Evolutionary conservation across 2,329 filamentous ascomycete genomes (phyloP).

Genomic region (Fusarium pseudonygamai): DNA sequence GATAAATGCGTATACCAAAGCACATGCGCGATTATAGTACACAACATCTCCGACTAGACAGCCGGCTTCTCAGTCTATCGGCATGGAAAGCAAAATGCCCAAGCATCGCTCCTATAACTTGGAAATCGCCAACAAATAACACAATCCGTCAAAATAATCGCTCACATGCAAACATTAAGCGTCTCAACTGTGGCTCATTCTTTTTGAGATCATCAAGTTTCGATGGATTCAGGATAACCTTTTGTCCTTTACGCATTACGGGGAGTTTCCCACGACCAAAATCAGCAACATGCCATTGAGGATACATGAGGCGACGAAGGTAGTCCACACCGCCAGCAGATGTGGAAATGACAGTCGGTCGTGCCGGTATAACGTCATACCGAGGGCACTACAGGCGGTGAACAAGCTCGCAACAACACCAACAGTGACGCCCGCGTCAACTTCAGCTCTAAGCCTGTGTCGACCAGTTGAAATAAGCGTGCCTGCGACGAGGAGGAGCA

Average conservation of each 20-base stretch:
- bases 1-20: background rate
- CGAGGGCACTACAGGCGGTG: constrained; percentile 69
- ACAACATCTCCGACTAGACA: background rate
- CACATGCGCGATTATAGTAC: background rate
- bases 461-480: constrained; percentile 74
- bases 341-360: constrained; percentile 55
- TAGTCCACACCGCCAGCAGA: constrained; percentile 52
- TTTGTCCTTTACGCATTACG: constrained; percentile 34
- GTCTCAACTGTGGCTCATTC: constrained; percentile 10
- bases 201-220: background rate
- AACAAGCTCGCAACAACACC: constrained; percentile 74
- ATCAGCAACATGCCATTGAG: constrained; percentile 57
- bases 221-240: background rate
- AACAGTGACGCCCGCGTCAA: constrained; percentile 76
- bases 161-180: constrained; percentile 1
- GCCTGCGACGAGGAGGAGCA: constrained; percentile 71
- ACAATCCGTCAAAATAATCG: constrained; percentile 1
- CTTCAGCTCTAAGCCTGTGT: constrained; percentile 73
- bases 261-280: constrained; percentile 52
- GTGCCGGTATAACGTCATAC: constrained; percentile 64
- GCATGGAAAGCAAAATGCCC: background rate
- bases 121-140: constrained; percentile 36
- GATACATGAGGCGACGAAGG: constrained; percentile 52
- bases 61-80: background rate
- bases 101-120: background rate